These are phyloP conservation scores for Synchytrium microbalum DNA, from an alignment of 371 early-diverging fungal species.

Conservation along the genomic window DNA sequence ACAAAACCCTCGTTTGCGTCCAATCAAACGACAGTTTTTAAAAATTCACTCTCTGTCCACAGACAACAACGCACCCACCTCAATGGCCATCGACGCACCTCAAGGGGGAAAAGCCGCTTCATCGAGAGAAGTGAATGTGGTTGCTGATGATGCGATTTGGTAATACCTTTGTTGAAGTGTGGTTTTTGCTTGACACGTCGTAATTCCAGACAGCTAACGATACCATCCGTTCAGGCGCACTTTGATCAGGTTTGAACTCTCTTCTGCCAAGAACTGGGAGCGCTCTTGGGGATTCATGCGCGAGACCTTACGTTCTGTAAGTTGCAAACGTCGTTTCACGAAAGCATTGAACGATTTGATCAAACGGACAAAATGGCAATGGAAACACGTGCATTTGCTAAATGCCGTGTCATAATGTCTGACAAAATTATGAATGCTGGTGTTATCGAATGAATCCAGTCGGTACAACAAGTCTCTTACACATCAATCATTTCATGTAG, in stretches of 20 bases:
- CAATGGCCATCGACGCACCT: not conserved
- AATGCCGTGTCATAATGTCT: not conserved
- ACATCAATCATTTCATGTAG: not conserved
- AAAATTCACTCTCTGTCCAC: not conserved
- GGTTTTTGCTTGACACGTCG: not conserved
- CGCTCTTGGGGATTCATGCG: conserved; percentile 38
- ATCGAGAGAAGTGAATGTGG: conserved; percentile 24
- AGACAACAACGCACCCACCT: no score
- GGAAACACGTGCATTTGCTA: not conserved
- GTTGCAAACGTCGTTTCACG: not conserved
- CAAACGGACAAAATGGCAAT: conserved; percentile 1
- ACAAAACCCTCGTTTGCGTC: no score
- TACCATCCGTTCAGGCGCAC: conserved; percentile 24
- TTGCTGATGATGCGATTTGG: conserved; percentile 43
- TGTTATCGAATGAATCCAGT: no score
- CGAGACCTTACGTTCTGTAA: conserved; percentile 24
- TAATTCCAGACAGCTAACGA: not conserved
- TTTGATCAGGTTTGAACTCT: conserved; percentile 33
- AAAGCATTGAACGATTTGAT: not conserved
- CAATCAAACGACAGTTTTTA: not conserved
- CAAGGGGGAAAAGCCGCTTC: not conserved
- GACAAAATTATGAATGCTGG: not conserved
- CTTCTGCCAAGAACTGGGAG: conserved; percentile 38
- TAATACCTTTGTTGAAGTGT: conserved; percentile 5
- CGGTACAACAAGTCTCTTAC: conserved; percentile 4